Percentiles rank a stretch among this genome's conserved stretches.
Conservation (phyloP, 1,284 basidiomycete species). For the Cutaneotrichosporon daszewskae region DNA sequence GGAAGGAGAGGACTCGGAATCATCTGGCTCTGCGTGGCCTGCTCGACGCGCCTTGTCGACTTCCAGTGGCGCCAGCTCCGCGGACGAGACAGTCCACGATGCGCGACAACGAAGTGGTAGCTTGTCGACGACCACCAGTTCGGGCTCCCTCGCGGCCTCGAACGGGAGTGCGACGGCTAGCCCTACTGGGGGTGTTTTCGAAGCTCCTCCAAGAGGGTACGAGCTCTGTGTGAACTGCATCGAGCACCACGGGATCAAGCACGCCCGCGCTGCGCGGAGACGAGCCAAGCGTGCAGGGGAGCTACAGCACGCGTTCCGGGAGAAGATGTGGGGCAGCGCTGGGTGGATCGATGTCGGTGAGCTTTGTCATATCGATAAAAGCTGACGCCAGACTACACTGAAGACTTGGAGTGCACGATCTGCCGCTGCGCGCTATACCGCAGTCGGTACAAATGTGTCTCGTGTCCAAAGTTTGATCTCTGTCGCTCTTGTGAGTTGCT, state of each 20-base stretch:
- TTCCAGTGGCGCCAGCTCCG: too few species aligned
- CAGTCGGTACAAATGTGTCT: constrained; percentile 75
- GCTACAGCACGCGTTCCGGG: constrained; percentile 71
- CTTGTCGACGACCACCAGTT: too few species aligned
- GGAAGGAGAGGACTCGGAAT: not conserved
- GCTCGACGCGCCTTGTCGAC: too few species aligned
- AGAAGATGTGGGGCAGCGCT: constrained; percentile 71
- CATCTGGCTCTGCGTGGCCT: constrained; percentile 18
- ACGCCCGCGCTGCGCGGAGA: constrained; percentile 52
- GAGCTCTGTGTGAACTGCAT: constrained; percentile 77
- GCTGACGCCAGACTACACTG: constrained; percentile 51
- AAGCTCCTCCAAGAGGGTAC: constrained; percentile 55
- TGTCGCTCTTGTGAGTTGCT: constrained; percentile 65
- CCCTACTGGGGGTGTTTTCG: constrained; percentile 14
- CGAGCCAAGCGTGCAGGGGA: constrained; percentile 48
- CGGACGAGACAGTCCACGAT: constrained; percentile 22
- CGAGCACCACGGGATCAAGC: constrained; percentile 65
- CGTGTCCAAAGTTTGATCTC: constrained; percentile 69
- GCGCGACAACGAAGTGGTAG: too few species aligned
- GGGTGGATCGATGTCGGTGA: constrained; percentile 82
- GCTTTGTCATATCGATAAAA: constrained; percentile 39
- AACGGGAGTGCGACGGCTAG: constrained; percentile 19
- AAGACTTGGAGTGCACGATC: constrained; percentile 66
- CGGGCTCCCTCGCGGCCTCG: constrained; percentile 17
- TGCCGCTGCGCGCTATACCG: constrained; percentile 60